Percentiles rank a stretch among this genome's conserved stretches.
Evolutionary conservation across 1,284 basidiomycete genomes (phyloP).

Genomic region (Sparassis latifolia): DNA sequence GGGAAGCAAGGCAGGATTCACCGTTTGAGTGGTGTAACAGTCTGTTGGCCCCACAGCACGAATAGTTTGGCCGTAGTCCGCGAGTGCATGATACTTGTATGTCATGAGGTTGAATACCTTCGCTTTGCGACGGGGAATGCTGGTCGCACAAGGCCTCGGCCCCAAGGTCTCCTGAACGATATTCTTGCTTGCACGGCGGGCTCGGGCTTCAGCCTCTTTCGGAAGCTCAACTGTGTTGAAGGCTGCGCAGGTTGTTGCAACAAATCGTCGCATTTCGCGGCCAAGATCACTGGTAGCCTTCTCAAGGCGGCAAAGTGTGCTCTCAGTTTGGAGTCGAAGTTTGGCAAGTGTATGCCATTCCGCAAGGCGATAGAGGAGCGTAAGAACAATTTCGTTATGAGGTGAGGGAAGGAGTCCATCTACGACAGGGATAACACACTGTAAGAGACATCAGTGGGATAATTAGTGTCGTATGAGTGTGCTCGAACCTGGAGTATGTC

Average conservation of each 20-base stretch:
- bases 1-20: no score
- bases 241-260: constrained; percentile 5
- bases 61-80: constrained; percentile 12
- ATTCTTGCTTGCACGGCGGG: constrained; percentile 3
- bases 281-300: constrained; percentile 14
- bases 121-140: constrained; percentile 14
- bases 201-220: constrained; percentile 14
- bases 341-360: constrained; percentile 26
- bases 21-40: constrained; percentile 7
- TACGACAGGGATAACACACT: constrained; percentile 8
- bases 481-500: not conserved
- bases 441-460: constrained; percentile 1
- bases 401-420: constrained; percentile 20
- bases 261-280: constrained; percentile 12
- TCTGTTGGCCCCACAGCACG: constrained; percentile 10
- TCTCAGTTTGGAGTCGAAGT: constrained; percentile 23
- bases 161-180: no score
- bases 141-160: no score
- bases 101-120: constrained; percentile 22
- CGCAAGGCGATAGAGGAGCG: constrained; percentile 19
- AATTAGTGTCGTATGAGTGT: not conserved
- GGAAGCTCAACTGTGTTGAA: constrained; percentile 21
- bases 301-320: constrained; percentile 14
- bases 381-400: constrained; percentile 15
- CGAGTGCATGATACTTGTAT: constrained; percentile 20